phyloP scores from a whole-genome alignment of 2,329 filamentous ascomycete genomes.

The Laburnicola sp. region DNA sequence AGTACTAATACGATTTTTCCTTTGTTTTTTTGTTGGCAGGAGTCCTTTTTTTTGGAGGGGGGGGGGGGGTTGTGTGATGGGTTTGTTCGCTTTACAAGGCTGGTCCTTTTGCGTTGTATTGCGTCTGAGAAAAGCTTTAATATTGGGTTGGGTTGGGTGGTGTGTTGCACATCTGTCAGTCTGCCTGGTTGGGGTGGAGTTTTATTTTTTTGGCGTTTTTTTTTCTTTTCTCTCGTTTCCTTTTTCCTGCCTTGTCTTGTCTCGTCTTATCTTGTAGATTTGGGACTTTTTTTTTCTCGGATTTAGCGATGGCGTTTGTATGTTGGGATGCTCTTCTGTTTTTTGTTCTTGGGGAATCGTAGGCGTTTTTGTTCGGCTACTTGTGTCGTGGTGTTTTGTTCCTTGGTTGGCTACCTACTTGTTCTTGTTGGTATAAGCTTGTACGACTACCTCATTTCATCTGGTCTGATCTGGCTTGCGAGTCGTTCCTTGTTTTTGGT shows the following conservation, averaged over 20 bases:
- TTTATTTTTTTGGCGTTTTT: background rate
- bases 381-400: background rate
- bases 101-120: conserved; percentile 2
- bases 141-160: conserved; percentile 1
- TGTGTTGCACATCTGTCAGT: background rate
- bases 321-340: background rate
- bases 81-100: background rate
- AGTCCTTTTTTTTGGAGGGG: no score
- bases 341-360: background rate
- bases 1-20: no score
- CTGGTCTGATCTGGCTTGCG: no score
- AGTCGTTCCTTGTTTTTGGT: no score
- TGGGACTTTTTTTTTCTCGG: background rate
- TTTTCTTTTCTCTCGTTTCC: background rate
- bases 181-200: background rate
- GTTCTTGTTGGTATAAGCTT: no score
- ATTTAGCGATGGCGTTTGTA: conserved; percentile 34
- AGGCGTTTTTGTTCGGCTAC: no score
- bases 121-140: conserved; percentile 1
- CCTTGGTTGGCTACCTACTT: background rate
- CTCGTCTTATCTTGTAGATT: background rate
- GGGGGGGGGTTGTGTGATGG: no score
- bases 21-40: background rate
- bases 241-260: background rate
- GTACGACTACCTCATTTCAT: no score